Evolutionary conservation across 75 land plant genomes (phyloP).

Genomic region (Azolla pinnata): DNA sequence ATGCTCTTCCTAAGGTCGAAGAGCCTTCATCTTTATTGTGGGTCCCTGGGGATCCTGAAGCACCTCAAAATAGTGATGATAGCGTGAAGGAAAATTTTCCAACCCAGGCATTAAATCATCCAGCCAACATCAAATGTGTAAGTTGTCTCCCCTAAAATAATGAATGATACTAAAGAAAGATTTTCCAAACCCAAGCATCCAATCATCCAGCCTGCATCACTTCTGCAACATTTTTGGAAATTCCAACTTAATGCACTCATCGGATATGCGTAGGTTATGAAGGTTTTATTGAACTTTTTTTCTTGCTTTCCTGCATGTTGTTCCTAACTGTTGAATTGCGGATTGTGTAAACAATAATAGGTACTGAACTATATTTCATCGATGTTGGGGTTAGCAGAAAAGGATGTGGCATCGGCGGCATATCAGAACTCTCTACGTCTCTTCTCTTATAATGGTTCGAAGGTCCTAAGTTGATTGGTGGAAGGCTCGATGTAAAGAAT

Average conservation of each 20-base stretch:
- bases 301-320: background rate
- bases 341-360: conserved; percentile 16
- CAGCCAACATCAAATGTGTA: conserved; percentile 74
- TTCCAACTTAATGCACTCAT: too few relatives aligned
- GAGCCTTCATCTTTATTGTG: conserved; percentile 20
- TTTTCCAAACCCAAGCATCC: too few relatives aligned
- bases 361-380: conserved; percentile 56
- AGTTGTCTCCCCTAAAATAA: background rate
- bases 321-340: background rate
- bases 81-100: conserved; percentile 7
- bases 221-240: too few relatives aligned
- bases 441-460: conserved; percentile 75
- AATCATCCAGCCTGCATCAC: too few relatives aligned
- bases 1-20: conserved; percentile 47
- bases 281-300: too few relatives aligned
- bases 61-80: conserved; percentile 9
- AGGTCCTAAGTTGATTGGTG: conserved; percentile 18
- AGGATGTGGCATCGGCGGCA: conserved; percentile 56
- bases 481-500: too few relatives aligned
- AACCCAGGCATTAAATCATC: conserved; percentile 65
- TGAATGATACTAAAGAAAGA: background rate
- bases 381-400: conserved; percentile 46
- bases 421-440: conserved; percentile 54
- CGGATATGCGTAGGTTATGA: too few relatives aligned
- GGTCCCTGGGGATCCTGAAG: conserved; percentile 44